Evolutionary conservation across 371 early-diverging fungal genomes (phyloP).

Genomic region (Syncephalastrum sp.): DNA sequence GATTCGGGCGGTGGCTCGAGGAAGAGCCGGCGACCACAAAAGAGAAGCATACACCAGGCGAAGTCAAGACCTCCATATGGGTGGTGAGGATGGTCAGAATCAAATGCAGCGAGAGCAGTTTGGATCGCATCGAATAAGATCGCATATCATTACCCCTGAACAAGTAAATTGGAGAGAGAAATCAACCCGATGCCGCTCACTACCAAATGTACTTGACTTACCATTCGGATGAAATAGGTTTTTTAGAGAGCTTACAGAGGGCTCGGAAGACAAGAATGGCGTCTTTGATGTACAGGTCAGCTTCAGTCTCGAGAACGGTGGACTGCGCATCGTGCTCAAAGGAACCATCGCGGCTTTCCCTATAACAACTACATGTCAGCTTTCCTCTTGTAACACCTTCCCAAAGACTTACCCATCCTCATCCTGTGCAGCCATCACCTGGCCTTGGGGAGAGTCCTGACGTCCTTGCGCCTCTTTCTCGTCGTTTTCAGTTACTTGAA

Average conservation of each 20-base stretch:
- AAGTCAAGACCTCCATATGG: conserved; percentile 58
- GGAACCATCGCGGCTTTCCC: conserved; percentile 25
- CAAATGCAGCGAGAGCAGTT: conserved; percentile 61
- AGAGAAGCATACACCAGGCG: conserved; percentile 34
- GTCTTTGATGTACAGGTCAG: conserved; percentile 65
- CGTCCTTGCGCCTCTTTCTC: neutral
- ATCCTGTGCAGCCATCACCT: neutral
- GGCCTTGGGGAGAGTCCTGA: neutral
- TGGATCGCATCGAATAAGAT: conserved; percentile 63
- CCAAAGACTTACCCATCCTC: neutral
- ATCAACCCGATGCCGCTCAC: neutral
- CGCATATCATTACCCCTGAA: conserved; percentile 49
- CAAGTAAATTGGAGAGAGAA: conserved; percentile 1
- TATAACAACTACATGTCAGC: neutral
- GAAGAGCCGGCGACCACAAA: too few species aligned
- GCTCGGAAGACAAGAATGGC: conserved; percentile 89
- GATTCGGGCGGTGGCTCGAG: conserved; percentile 24
- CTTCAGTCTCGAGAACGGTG: conserved; percentile 33
- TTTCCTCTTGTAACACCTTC: conserved; percentile 1
- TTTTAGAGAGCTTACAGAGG: conserved; percentile 91
- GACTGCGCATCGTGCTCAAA: conserved; percentile 28
- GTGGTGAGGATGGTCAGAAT: conserved; percentile 57
- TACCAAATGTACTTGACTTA: conserved; percentile 10
- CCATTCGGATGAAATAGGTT: conserved; percentile 53
- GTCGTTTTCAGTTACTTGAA: neutral